A percentile compares a stretch with the other conserved stretches of the same genome.
phyloP scores from a whole-genome alignment of 768 basidiomycete genomes.

The Holtermanniella nyarrowii region DNA sequence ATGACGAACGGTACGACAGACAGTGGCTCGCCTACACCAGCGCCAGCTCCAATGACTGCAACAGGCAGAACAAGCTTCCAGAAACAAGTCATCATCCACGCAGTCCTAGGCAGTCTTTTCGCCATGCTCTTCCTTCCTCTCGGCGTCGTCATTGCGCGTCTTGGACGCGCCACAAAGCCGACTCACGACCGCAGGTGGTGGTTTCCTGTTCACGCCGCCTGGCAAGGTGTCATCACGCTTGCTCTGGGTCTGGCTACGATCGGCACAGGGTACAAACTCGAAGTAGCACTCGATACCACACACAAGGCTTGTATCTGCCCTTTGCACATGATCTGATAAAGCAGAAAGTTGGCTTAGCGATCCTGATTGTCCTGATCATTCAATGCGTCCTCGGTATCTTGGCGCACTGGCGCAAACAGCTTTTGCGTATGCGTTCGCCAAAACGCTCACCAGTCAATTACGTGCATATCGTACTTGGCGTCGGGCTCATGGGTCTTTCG shows the following conservation, averaged over 20 bases:
- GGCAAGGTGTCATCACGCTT: constrained; percentile 45
- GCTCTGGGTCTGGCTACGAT: constrained; percentile 15
- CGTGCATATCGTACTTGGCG: constrained; percentile 50
- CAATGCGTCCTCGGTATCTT: constrained; percentile 49
- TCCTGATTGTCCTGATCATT: constrained; percentile 48
- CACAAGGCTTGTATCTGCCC: too few relatives aligned
- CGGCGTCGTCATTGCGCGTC: constrained; percentile 51
- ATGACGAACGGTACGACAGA: constrained; percentile 5
- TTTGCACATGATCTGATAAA: too few relatives aligned
- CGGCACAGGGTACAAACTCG: neutral
- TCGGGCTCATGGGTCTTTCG: constrained; percentile 48
- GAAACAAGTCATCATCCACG: constrained; percentile 52
- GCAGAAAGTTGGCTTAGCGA: constrained; percentile 45
- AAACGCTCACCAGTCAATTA: constrained; percentile 43
- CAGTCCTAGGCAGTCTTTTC: constrained; percentile 47
- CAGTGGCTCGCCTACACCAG: neutral
- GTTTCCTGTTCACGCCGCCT: constrained; percentile 50
- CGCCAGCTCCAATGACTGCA: neutral
- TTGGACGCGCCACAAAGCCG: constrained; percentile 49
- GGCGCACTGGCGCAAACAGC: constrained; percentile 49
- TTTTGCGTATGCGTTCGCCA: neutral
- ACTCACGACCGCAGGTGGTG: constrained; percentile 45
- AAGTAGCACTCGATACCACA: too few relatives aligned
- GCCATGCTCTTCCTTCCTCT: constrained; percentile 51
- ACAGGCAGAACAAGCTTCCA: constrained; percentile 10